Evolutionary conservation across 805 yeast species (phyloP), one percentile per base, ranked within the genome.

Genomic region (Saturnispora halmiae): DNA sequence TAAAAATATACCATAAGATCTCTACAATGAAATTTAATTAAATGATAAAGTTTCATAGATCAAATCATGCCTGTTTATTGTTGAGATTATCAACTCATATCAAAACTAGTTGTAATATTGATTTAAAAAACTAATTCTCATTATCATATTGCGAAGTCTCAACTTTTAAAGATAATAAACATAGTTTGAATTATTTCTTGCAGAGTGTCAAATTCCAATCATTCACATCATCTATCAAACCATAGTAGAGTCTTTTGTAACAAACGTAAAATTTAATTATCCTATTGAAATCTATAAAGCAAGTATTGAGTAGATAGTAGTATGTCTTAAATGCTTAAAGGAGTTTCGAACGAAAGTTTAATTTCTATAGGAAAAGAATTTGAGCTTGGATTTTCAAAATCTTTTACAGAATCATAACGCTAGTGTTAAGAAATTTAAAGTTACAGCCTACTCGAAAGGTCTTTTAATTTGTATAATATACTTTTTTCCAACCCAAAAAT

Each of bases 201-300:
- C 36, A 24, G 16, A 24, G 15, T 34, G 36, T 34, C 36, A 7
- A 21, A 7, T 16, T 34, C 36, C 15, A 30, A 34, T 15, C 25
- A 34, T 25, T 34, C 25, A 34, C 36, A 24, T 25, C 36, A 34
- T 24, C 6, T 34, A 19, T 31, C 20, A 10, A 31, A 31, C 15
- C 34, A 31, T 19, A 22, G 20, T 19, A 25, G 25, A 9, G 34
- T 31, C 7, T 19, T 14, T 20, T 18, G 25, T 6, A 19, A 8
- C 8, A 20, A 20, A 5, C 22, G 8, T 8, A 6, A 9, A 20
- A 20, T 31, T 13, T 25, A 6, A 6, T 9, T 14, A 20, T 25
- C 34, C 8, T 4, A 31, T 18, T 14, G 18, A 7, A 9, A 14
- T 7, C 20, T 20, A 4, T 4, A 8, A 19, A 31, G 9, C 11